A percentile compares a stretch with the other conserved stretches of the same genome.
Evolutionary conservation across 2,329 filamentous ascomycete species (phyloP).

Genomic region (Zopfia rhizophila): DNA sequence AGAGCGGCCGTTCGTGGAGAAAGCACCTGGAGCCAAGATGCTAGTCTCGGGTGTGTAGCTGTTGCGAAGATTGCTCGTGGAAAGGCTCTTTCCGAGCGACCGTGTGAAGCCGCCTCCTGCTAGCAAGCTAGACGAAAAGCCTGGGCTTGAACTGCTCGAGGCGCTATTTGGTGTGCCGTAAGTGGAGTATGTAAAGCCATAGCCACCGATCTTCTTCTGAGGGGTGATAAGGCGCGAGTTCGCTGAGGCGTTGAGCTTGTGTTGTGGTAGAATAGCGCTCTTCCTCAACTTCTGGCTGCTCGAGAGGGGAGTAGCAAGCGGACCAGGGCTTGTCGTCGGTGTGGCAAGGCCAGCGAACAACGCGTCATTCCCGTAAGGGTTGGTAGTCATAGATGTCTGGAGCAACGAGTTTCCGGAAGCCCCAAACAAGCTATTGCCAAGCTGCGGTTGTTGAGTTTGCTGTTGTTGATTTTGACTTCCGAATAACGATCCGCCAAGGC

Average conservation of each 20-base stretch:
- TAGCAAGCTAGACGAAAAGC: slow-evolving; percentile 55
- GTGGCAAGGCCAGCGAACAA: slow-evolving; percentile 80
- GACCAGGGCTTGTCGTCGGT: slow-evolving; percentile 79
- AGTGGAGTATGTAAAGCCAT: slow-evolving; percentile 91
- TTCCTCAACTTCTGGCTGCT: slow-evolving; percentile 80
- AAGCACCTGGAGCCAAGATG: slow-evolving; percentile 84
- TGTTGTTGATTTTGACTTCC: slow-evolving; percentile 55
- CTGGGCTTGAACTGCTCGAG: slow-evolving; percentile 79
- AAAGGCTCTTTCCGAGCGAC: slow-evolving; percentile 86
- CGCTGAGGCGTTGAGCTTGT: slow-evolving; percentile 85
- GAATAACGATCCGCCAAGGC: slow-evolving; percentile 53
- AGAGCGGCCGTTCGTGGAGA: slow-evolving; percentile 69
- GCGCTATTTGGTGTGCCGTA: slow-evolving; percentile 84
- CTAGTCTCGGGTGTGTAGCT: slow-evolving; percentile 86
- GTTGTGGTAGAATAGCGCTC: slow-evolving; percentile 82
- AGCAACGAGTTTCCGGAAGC: slow-evolving; percentile 59
- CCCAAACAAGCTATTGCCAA: slow-evolving; percentile 64
- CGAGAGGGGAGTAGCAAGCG: slow-evolving; percentile 88
- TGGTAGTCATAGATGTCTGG: slow-evolving; percentile 70
- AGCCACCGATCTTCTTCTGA: slow-evolving; percentile 77
- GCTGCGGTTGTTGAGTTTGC: slow-evolving; percentile 51
- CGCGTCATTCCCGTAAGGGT: slow-evolving; percentile 88
- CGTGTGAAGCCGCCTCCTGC: slow-evolving; percentile 71
- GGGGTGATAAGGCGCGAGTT: slow-evolving; percentile 84
- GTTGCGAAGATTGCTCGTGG: slow-evolving; percentile 84